Evolutionary conservation across 129 eudicot species (phyloP).

Genomic region (Lonicera japonica): DNA sequence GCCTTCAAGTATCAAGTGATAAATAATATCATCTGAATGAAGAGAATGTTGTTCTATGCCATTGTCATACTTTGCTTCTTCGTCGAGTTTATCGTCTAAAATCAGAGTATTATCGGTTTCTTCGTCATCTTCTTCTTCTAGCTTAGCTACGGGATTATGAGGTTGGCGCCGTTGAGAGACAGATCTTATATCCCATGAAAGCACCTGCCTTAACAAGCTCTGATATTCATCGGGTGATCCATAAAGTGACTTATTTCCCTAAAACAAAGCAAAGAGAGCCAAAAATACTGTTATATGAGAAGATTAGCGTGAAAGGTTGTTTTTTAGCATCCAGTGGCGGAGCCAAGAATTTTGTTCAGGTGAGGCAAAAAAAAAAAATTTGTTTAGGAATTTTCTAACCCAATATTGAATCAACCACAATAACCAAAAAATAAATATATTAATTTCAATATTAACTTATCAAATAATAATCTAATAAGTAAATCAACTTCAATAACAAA

Average conservation of each 20-base stretch:
- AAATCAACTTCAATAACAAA: too few species aligned
- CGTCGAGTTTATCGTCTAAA: constrained; percentile 9
- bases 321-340: too few species aligned
- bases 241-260: constrained; percentile 65
- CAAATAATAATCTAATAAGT: too few species aligned
- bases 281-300: too few species aligned
- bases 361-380: too few species aligned
- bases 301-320: too few species aligned
- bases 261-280: constrained; percentile 10
- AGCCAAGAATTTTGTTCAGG: too few species aligned
- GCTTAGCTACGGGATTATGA: constrained; percentile 12
- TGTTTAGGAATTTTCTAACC: too few species aligned
- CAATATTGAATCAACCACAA: too few species aligned
- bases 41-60: constrained; percentile 9
- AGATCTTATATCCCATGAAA: constrained; percentile 94
- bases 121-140: constrained; percentile 8
- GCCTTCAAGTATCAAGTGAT: constrained; percentile 73
- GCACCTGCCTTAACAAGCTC: constrained; percentile 68
- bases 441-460: too few species aligned
- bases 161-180: constrained; percentile 66
- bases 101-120: constrained; percentile 5
- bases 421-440: too few species aligned
- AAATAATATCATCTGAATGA: constrained; percentile 23
- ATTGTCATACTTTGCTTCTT: constrained; percentile 21
- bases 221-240: constrained; percentile 65